Percentiles rank a stretch among this genome's conserved stretches.
Conservation (phyloP, 2,329 filamentous ascomycete genomes). For the Venturia oleaginea region DNA sequence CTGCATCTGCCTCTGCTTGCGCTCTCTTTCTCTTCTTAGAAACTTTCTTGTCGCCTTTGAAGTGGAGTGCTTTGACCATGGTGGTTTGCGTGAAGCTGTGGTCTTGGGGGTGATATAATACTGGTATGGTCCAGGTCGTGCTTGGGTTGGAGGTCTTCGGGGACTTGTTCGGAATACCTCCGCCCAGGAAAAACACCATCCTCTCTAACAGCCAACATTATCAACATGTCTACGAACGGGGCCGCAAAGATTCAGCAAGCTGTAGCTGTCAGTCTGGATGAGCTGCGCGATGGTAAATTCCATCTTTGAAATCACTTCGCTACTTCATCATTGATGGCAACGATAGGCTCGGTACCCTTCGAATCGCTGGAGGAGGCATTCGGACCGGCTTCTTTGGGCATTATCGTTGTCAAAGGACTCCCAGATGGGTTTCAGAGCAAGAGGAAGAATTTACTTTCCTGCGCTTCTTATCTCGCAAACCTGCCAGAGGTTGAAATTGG, state of each 20-base stretch:
- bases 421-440: conserved; percentile 62
- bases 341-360: conserved; percentile 56
- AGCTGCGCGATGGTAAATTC: conserved; percentile 37
- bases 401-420: conserved; percentile 85
- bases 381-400: conserved; percentile 80
- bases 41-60: conserved; percentile 94
- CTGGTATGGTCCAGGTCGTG: neutral
- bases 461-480: conserved; percentile 81
- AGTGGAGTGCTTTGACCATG: conserved; percentile 84
- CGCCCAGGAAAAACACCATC: neutral
- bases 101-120: neutral
- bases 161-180: neutral
- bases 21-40: conserved; percentile 77
- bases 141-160: neutral
- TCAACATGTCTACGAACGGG: conserved; percentile 6
- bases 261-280: conserved; percentile 27
- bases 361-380: conserved; percentile 69
- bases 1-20: conserved; percentile 40
- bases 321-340: neutral
- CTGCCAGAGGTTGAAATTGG: conserved; percentile 63
- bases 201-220: neutral
- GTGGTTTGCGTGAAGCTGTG: conserved; percentile 17
- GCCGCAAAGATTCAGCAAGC: conserved; percentile 13
- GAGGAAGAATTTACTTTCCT: conserved; percentile 67
- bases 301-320: neutral